Conservation (phyloP, 2,329 filamentous ascomycete genomes). For the Uncinocarpus reesii region DNA sequence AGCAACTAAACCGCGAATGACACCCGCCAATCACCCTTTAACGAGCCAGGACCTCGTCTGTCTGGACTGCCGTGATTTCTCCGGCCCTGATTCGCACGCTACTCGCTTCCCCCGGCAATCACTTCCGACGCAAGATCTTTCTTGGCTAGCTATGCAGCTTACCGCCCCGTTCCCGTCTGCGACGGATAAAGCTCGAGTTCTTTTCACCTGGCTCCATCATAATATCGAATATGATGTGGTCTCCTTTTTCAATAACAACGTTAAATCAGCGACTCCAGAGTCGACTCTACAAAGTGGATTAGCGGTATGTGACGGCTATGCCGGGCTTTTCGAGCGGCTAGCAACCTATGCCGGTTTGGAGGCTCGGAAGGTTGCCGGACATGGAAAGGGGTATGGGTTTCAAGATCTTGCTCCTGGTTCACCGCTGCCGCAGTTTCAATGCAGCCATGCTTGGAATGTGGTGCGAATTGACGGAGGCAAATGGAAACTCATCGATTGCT, state of each 20-base stretch:
- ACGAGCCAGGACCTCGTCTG: slow-evolving; percentile 39
- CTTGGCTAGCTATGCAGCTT: slow-evolving; percentile 65
- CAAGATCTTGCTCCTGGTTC: slow-evolving; percentile 52
- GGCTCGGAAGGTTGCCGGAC: slow-evolving; percentile 61
- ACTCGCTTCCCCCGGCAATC: slow-evolving; percentile 62
- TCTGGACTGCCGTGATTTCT: slow-evolving; percentile 79
- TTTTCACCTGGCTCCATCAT: slow-evolving; percentile 93
- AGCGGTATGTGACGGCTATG: slow-evolving; percentile 88
- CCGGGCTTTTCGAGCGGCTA: slow-evolving; percentile 67
- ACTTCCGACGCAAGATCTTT: slow-evolving; percentile 58
- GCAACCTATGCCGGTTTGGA: slow-evolving; percentile 71
- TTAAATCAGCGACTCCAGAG: slow-evolving; percentile 58
- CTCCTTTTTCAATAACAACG: slow-evolving; percentile 62
- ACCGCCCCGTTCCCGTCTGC: slow-evolving; percentile 67
- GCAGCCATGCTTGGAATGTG: slow-evolving; percentile 84
- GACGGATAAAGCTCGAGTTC: slow-evolving; percentile 83
- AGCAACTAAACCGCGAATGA: slow-evolving; percentile 34
- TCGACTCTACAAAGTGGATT: slow-evolving; percentile 65
- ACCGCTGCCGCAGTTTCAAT: slow-evolving; percentile 52
- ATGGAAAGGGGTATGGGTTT: slow-evolving; percentile 80
- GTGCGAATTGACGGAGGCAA: slow-evolving; percentile 74
- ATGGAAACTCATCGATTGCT: slow-evolving; percentile 87
- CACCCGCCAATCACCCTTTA: background rate
- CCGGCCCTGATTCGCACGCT: slow-evolving; percentile 65
- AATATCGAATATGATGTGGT: slow-evolving; percentile 78